Evolutionary conservation across 495 filamentous ascomycete genomes (phyloP).

Genomic region (Podospora appendiculata): DNA sequence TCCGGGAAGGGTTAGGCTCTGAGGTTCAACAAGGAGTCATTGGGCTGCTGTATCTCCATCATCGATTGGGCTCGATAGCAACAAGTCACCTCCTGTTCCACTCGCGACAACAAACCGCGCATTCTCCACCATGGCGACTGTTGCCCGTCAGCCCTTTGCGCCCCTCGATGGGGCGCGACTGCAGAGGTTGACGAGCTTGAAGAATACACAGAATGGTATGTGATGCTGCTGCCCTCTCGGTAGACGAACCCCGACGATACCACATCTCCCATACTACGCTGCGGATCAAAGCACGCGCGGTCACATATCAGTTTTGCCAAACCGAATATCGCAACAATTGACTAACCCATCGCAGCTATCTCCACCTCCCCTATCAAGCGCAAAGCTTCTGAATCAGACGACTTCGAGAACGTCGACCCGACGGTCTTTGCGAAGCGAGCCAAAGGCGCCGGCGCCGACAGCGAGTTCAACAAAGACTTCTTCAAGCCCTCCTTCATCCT

Average conservation of each 20-base stretch:
- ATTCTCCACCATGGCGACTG: conserved; percentile 33
- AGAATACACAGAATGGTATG: conserved; percentile 61
- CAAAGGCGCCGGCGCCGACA: conserved; percentile 49
- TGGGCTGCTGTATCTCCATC: background rate
- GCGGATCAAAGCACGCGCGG: too few species aligned
- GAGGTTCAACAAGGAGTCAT: conserved; percentile 2
- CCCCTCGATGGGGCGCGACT: conserved; percentile 45
- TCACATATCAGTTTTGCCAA: too few species aligned
- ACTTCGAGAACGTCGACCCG: conserved; percentile 81
- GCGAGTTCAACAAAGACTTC: conserved; percentile 41
- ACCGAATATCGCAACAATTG: background rate
- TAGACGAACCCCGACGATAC: too few species aligned
- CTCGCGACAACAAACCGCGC: background rate
- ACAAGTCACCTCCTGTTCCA: background rate
- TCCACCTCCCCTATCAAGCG: conserved; percentile 32
- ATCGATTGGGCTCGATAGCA: background rate
- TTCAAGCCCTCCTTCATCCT: conserved; percentile 39
- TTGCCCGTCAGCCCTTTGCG: conserved; percentile 51
- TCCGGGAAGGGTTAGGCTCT: conserved; percentile 5
- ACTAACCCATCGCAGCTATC: conserved; percentile 26
- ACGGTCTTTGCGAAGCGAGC: conserved; percentile 53
- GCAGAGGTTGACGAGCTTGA: conserved; percentile 47
- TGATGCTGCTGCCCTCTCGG: conserved; percentile 4
- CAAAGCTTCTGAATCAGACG: conserved; percentile 43
- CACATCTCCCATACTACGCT: too few species aligned